Percentiles rank a stretch among this genome's conserved stretches.
Conservation (phyloP, 2,329 filamentous ascomycete species). For the Pseudogymnoascus sp. region DNA sequence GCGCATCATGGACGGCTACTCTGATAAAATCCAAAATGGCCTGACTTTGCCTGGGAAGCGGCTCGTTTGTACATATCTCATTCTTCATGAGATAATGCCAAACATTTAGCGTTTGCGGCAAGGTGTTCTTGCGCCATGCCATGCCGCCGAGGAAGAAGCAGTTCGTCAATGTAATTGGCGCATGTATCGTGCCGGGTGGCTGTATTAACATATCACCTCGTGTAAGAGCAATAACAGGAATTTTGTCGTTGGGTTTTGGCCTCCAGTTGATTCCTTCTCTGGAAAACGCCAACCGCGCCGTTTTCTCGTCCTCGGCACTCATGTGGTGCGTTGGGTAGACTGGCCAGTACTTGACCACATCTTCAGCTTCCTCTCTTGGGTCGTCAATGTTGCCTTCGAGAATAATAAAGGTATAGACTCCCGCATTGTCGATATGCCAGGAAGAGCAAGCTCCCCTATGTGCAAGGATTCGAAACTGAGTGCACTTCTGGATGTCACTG, state of each 20-base stretch:
- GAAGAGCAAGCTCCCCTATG: slow-evolving; percentile 7
- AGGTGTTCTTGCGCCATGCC: not conserved
- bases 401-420: slow-evolving; percentile 8
- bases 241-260: slow-evolving; percentile 4
- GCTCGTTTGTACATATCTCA: slow-evolving; percentile 9
- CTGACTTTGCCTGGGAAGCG: slow-evolving; percentile 4
- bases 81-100: slow-evolving; percentile 9
- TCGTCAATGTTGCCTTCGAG: slow-evolving; percentile 4
- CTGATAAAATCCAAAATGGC: slow-evolving; percentile 2
- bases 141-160: slow-evolving; percentile 10
- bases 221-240: slow-evolving; percentile 7
- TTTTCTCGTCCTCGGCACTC: not conserved
- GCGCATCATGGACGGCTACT: not conserved
- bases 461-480: slow-evolving; percentile 9
- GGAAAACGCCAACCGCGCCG: not conserved
- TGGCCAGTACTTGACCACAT: slow-evolving; percentile 12
- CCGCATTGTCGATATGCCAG: slow-evolving; percentile 10
- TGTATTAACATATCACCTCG: slow-evolving; percentile 8
- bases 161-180: slow-evolving; percentile 9
- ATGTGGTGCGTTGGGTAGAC: slow-evolving; percentile 5
- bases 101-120: not conserved
- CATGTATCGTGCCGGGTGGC: slow-evolving; percentile 10
- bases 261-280: slow-evolving; percentile 8
- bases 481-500: slow-evolving; percentile 9
- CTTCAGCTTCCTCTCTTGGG: not conserved